Conservation (phyloP, 306 rosid species). For the Leucaena leucocephala region DNA sequence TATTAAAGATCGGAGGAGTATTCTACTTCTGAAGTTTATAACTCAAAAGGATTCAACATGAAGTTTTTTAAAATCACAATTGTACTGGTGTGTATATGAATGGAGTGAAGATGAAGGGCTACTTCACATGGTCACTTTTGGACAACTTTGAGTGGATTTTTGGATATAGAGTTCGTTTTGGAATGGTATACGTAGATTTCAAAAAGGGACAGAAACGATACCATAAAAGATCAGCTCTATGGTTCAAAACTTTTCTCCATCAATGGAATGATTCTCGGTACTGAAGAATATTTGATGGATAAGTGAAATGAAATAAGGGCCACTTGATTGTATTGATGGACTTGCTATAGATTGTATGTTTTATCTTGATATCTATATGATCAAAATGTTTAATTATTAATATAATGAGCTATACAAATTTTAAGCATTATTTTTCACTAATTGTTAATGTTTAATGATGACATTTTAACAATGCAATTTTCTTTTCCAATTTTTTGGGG, state of each 20-base stretch:
- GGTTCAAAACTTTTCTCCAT: slow-evolving; percentile 47
- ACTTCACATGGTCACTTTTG: slow-evolving; percentile 50
- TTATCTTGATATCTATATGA: too few relatives aligned
- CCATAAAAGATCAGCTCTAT: slow-evolving; percentile 46
- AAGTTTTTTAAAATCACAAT: too few relatives aligned
- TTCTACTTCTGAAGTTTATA: not conserved
- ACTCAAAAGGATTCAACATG: not conserved
- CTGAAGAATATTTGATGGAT: not conserved
- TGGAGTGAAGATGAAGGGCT: slow-evolving; percentile 48
- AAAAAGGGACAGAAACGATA: slow-evolving; percentile 35
- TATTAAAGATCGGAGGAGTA: not conserved
- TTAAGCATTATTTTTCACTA: not conserved
- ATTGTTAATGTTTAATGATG: too few relatives aligned
- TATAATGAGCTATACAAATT: not conserved
- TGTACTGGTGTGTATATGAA: slow-evolving; percentile 7
- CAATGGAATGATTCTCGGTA: not conserved
- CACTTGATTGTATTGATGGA: too few relatives aligned
- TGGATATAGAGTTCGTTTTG: slow-evolving; percentile 44
- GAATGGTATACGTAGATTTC: slow-evolving; percentile 41
- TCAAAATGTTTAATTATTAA: too few relatives aligned
- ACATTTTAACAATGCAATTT: too few relatives aligned
- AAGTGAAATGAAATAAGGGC: not conserved
- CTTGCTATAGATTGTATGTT: too few relatives aligned
- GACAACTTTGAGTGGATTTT: slow-evolving; percentile 43
- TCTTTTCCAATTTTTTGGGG: too few relatives aligned